phyloP scores from a whole-genome alignment of 129 eudicot genomes.

The Pittosporum tobira region DNA sequence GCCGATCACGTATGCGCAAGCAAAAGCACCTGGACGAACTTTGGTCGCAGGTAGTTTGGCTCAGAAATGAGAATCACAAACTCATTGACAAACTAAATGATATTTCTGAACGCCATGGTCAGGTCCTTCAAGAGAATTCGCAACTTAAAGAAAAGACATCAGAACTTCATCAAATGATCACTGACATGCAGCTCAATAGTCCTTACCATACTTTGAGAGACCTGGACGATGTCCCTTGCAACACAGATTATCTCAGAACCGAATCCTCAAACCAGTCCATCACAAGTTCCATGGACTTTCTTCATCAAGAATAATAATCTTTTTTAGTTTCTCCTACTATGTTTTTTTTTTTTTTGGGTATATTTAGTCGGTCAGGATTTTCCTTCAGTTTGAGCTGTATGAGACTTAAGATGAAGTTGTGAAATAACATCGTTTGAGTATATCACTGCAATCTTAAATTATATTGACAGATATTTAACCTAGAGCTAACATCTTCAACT shows the following conservation, averaged over 20 bases:
- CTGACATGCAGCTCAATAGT: constrained; percentile 66
- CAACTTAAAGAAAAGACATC: constrained; percentile 81
- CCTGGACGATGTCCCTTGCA: constrained; percentile 52
- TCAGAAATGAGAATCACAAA: constrained; percentile 77
- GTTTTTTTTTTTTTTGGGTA: background rate
- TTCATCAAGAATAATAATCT: constrained; percentile 9
- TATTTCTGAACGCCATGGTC: constrained; percentile 60
- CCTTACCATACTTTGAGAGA: constrained; percentile 52
- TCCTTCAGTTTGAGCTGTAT: constrained; percentile 28
- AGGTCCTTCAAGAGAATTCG: constrained; percentile 59
- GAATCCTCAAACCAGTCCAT: constrained; percentile 40
- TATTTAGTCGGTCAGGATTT: constrained; percentile 19
- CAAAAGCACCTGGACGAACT: constrained; percentile 95
- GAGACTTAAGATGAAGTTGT: constrained; percentile 23
- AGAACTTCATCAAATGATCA: constrained; percentile 66
- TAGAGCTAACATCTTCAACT: background rate
- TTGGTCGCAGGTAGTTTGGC: constrained; percentile 90
- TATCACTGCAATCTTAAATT: constrained; percentile 22
- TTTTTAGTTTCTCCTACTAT: constrained; percentile 12
- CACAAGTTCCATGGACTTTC: constrained; percentile 28
- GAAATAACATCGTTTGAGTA: constrained; percentile 10
- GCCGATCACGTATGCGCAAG: constrained; percentile 94
- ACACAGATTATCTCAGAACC: constrained; percentile 34
- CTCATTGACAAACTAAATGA: constrained; percentile 68
- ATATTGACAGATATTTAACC: constrained; percentile 7